A percentile compares a stretch with the other conserved stretches of the same genome.
phyloP scores from a whole-genome alignment of 345 rosid species.

The Rhodamnia rubescens region DNA sequence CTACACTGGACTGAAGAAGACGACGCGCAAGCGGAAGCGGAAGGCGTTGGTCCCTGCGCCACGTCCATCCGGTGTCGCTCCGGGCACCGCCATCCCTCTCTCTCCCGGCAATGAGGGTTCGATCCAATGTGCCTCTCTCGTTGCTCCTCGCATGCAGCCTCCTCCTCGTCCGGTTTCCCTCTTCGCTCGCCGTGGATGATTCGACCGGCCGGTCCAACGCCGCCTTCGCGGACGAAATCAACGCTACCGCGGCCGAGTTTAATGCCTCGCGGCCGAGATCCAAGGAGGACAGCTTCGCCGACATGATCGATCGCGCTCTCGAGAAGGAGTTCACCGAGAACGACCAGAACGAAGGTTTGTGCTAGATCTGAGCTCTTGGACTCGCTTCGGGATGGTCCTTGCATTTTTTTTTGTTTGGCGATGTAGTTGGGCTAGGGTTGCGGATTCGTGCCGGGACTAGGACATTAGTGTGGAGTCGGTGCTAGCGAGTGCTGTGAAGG shows the following conservation, averaged over 20 bases:
- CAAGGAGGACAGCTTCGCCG: constrained; percentile 67
- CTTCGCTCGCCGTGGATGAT: not conserved
- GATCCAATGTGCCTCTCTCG: constrained; percentile 1
- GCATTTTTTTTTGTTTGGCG: not conserved
- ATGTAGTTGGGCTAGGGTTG: constrained; percentile 20
- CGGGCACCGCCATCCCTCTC: not conserved
- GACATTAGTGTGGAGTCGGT: not conserved
- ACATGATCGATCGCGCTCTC: constrained; percentile 82
- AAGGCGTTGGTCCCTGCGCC: not conserved
- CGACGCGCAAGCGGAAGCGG: not conserved
- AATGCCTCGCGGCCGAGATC: constrained; percentile 37
- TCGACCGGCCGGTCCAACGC: constrained; percentile 5
- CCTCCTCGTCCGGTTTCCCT: constrained; percentile 7
- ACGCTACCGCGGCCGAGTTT: constrained; percentile 21
- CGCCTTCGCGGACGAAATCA: constrained; percentile 21
- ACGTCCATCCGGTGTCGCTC: not conserved
- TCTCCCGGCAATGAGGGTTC: constrained; percentile 14
- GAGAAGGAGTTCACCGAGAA: constrained; percentile 83
- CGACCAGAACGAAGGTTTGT: constrained; percentile 63
- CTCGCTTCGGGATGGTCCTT: not conserved
- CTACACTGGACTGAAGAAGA: not conserved
- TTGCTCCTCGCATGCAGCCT: constrained; percentile 25
- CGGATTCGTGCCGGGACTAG: not conserved
- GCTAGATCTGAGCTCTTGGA: constrained; percentile 30
- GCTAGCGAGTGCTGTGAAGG: not conserved